Conservation (phyloP, 345 rosid genomes). For the Acer campestre region DNA sequence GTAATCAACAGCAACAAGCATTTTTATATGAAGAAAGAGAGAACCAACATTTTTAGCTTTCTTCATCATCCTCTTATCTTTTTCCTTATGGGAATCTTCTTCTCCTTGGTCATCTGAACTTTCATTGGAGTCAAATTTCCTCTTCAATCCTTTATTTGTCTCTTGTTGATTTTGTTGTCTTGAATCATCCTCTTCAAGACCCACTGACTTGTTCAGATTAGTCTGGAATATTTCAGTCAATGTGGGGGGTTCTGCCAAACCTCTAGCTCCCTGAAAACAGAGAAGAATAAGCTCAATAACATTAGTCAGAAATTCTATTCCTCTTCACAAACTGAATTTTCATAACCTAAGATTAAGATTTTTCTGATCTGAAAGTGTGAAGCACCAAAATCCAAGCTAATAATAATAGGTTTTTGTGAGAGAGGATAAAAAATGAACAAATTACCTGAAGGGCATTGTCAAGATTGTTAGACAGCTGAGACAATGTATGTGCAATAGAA, state of each 20-base stretch:
- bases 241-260: constrained; percentile 78
- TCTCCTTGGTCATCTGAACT: constrained; percentile 33
- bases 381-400: neutral
- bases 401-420: neutral
- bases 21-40: neutral
- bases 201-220: constrained; percentile 39
- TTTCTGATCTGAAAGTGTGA: neutral
- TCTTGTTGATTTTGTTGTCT: constrained; percentile 30
- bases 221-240: constrained; percentile 66
- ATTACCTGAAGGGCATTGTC: constrained; percentile 88
- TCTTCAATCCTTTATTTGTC: constrained; percentile 50
- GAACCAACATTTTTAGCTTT: constrained; percentile 69
- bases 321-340: neutral
- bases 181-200: constrained; percentile 29
- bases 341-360: neutral
- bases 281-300: neutral
- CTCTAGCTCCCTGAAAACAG: constrained; percentile 69
- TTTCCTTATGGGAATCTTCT: constrained; percentile 40
- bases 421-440: neutral
- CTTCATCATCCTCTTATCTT: constrained; percentile 57
- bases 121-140: constrained; percentile 60
- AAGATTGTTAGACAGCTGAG: constrained; percentile 75
- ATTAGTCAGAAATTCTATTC: neutral
- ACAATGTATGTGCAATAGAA: constrained; percentile 68
- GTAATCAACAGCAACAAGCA: neutral